A percentile compares a stretch with the other conserved stretches of the same genome.
Conservation (phyloP, 768 basidiomycete genomes). For the Phlegmacium glaucopus region DNA sequence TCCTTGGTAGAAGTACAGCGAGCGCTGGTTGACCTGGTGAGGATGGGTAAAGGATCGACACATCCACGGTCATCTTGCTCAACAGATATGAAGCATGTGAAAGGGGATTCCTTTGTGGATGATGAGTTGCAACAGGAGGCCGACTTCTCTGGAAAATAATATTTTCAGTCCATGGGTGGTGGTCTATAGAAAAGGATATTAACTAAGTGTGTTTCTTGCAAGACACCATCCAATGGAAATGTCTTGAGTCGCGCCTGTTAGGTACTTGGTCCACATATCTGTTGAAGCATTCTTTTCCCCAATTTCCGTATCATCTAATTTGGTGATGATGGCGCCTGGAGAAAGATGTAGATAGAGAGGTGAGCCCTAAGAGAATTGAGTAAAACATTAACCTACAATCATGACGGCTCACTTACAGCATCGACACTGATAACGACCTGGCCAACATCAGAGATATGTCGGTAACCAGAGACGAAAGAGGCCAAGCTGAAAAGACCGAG, state of each 20-base stretch:
- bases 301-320: constrained; percentile 61
- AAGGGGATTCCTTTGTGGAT: constrained; percentile 17
- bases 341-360: constrained; percentile 55
- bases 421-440: constrained; percentile 54
- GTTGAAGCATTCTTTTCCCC: constrained; percentile 18
- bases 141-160: constrained; percentile 12
- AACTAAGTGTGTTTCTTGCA: constrained; percentile 19
- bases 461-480: constrained; percentile 43
- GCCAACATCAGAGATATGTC: constrained; percentile 49
- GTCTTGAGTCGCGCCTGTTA: constrained; percentile 23
- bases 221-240: constrained; percentile 62
- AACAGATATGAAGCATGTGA: constrained; percentile 45
- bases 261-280: constrained; percentile 46
- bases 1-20: constrained; percentile 40
- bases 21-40: constrained; percentile 30
- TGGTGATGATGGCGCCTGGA: constrained; percentile 56
- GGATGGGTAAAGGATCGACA: constrained; percentile 53
- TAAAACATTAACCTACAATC: background rate
- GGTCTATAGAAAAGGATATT: background rate
- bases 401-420: constrained; percentile 35
- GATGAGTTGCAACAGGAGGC: constrained; percentile 21
- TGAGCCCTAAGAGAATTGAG: constrained; percentile 44
- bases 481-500: constrained; percentile 27
- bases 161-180: background rate
- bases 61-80: constrained; percentile 38